phyloP scores from a whole-genome alignment of 345 rosid genomes.

The Ceriops decandra region DNA sequence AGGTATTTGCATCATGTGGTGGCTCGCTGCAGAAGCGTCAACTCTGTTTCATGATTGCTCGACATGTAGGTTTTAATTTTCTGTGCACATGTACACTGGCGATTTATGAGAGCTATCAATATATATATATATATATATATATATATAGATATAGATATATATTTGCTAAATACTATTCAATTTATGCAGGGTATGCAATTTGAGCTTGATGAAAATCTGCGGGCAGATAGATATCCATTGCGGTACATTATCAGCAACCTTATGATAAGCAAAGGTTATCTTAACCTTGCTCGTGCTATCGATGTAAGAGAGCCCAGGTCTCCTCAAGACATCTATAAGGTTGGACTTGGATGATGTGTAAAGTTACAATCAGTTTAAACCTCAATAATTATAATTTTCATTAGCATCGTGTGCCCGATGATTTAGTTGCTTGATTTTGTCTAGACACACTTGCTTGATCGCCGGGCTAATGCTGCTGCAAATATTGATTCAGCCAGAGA shows the following conservation, averaged over 20 bases:
- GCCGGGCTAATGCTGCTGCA: slow-evolving; percentile 67
- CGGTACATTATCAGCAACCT: slow-evolving; percentile 80
- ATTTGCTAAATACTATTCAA: slow-evolving; percentile 11
- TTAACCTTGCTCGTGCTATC: slow-evolving; percentile 90
- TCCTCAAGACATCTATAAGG: slow-evolving; percentile 96
- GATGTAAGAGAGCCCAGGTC: slow-evolving; percentile 98
- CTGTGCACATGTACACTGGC: background rate
- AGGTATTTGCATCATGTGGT: slow-evolving; percentile 70
- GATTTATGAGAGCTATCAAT: background rate
- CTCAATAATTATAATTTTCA: too few relatives aligned
- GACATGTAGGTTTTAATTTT: slow-evolving; percentile 62
- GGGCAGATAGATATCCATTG: slow-evolving; percentile 53
- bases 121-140: background rate
- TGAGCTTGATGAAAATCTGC: slow-evolving; percentile 62
- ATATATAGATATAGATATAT: background rate
- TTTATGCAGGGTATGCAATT: slow-evolving; percentile 56
- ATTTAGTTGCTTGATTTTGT: slow-evolving; percentile 5
- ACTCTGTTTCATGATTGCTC: slow-evolving; percentile 79
- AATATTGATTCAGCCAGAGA: slow-evolving; percentile 86
- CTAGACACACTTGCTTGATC: slow-evolving; percentile 92
- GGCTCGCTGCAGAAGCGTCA: slow-evolving; percentile 66
- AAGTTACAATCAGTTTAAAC: slow-evolving; percentile 9
- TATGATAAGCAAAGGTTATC: slow-evolving; percentile 79
- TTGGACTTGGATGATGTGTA: slow-evolving; percentile 17
- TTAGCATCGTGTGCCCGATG: background rate